Conservation (phyloP, 345 rosid species). For the Viola odorata region DNA sequence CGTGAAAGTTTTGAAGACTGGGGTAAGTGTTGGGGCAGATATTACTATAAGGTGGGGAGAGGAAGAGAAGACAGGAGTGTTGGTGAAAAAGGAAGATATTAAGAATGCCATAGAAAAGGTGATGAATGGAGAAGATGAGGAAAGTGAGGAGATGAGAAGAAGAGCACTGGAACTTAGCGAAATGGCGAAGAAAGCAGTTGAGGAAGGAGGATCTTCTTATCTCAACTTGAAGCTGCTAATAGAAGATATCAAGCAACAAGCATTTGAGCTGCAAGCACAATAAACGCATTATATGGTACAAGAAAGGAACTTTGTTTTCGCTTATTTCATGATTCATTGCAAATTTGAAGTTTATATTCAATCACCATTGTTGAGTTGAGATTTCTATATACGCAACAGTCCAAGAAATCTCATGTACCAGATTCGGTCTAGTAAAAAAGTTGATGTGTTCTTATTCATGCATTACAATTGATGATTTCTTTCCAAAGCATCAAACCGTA, state of each 20-base stretch:
- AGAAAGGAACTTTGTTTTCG: no score
- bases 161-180: conserved; percentile 4
- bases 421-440: no score
- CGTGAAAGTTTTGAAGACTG: conserved; percentile 11
- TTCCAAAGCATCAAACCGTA: no score
- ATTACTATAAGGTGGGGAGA: conserved; percentile 9
- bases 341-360: no score
- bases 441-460: no score
- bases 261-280: background rate
- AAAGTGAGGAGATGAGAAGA: conserved; percentile 11
- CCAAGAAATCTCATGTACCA: no score
- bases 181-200: conserved; percentile 8
- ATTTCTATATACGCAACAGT: no score
- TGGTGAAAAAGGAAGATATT: conserved; percentile 11
- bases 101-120: conserved; percentile 1
- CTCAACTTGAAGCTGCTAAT: conserved; percentile 1
- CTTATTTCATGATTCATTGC: no score
- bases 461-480: no score
- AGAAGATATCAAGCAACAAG: conserved; percentile 1
- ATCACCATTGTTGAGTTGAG: no score
- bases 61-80: conserved; percentile 15
- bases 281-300: background rate
- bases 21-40: conserved; percentile 7
- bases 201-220: conserved; percentile 5
- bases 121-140: conserved; percentile 11